phyloP scores from a whole-genome alignment of 129 eudicot genomes.

The Tanacetum coccineum region DNA sequence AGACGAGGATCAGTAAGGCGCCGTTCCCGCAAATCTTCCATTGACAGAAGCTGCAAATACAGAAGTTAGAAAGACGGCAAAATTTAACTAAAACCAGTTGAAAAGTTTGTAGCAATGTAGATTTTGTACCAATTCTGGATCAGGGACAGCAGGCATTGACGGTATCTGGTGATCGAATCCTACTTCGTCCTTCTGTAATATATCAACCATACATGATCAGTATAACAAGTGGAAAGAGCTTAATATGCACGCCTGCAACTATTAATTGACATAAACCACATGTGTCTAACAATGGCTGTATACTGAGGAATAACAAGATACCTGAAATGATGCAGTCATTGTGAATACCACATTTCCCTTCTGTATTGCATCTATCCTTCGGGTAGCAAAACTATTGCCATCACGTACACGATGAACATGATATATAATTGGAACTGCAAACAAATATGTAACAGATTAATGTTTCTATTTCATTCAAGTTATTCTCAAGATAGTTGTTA shows the following conservation, averaged over 20 bases:
- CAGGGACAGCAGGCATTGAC: constrained; percentile 72
- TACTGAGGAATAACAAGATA: constrained; percentile 21
- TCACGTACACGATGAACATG: constrained; percentile 86
- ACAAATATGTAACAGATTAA: constrained; percentile 10
- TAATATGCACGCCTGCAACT: constrained; percentile 5
- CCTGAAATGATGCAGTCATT: constrained; percentile 92
- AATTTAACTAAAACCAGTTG: background rate
- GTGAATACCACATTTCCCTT: constrained; percentile 84
- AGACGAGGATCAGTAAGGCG: constrained; percentile 93
- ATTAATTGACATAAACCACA: constrained; percentile 8
- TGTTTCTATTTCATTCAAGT: constrained; percentile 4
- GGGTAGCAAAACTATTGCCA: constrained; percentile 95
- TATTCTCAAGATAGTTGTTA: constrained; percentile 8
- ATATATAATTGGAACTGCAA: constrained; percentile 90
- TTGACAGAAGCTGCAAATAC: constrained; percentile 60
- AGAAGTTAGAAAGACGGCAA: constrained; percentile 4
- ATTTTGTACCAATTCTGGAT: constrained; percentile 69
- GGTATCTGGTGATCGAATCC: constrained; percentile 87
- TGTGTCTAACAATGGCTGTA: background rate
- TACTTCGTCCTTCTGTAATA: constrained; percentile 71
- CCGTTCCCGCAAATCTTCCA: constrained; percentile 90
- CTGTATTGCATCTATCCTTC: constrained; percentile 89
- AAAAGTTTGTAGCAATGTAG: background rate
- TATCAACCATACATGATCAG: constrained; percentile 3
- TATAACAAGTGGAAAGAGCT: constrained; percentile 12